Conservation (phyloP, 2,329 filamentous ascomycete species). For the Achaetomium macrosporum region DNA sequence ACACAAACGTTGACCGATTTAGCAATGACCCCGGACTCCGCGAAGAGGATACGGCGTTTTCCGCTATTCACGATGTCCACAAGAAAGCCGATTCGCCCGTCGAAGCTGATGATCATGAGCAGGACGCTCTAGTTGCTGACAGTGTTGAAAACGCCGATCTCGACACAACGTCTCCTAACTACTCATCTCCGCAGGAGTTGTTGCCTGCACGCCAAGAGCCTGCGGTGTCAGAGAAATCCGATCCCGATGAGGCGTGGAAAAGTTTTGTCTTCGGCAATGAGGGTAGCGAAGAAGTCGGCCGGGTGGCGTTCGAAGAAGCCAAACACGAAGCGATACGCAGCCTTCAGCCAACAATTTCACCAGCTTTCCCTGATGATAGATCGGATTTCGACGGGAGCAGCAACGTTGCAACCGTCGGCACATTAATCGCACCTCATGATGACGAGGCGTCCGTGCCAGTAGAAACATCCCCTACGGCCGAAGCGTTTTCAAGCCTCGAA, state of each 20-base stretch:
- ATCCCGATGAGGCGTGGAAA: conserved; percentile 25
- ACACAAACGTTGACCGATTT: background rate
- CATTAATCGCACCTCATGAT: background rate
- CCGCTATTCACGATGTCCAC: background rate
- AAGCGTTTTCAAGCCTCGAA: conserved; percentile 4
- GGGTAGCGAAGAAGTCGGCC: conserved; percentile 17
- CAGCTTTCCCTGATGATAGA: background rate
- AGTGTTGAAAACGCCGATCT: background rate
- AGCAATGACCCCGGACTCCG: background rate
- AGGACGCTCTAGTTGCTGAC: background rate
- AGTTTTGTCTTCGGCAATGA: conserved; percentile 26
- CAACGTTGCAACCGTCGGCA: conserved; percentile 14
- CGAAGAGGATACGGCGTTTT: background rate
- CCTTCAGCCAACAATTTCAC: conserved; percentile 16
- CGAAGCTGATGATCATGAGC: background rate
- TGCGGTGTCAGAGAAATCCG: background rate
- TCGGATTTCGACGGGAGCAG: conserved; percentile 6
- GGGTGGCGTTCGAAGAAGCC: conserved; percentile 20
- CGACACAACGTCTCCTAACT: background rate
- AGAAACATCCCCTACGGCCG: background rate
- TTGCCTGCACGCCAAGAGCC: background rate
- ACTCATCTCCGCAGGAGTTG: background rate
- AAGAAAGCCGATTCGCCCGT: background rate
- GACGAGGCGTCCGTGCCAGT: background rate
- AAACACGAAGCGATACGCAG: conserved; percentile 18